Conservation (phyloP, 768 basidiomycete species). For the Floccularia luteovirens region DNA sequence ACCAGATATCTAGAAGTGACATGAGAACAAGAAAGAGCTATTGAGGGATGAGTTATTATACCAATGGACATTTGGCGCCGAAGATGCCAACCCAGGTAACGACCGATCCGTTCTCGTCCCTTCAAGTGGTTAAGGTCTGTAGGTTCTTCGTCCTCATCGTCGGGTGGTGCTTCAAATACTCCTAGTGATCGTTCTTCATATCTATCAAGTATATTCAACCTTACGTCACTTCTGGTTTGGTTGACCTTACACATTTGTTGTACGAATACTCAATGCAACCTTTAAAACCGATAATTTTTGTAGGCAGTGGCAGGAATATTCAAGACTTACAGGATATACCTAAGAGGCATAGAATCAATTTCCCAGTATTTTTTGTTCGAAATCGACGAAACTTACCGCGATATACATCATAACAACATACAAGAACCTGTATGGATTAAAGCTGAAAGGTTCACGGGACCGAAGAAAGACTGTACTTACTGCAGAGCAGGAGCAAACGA, state of each 20-base stretch:
- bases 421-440: constrained; percentile 38
- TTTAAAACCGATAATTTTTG: constrained; percentile 10
- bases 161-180: constrained; percentile 46
- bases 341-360: constrained; percentile 10
- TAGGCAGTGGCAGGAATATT: neutral
- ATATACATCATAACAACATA: constrained; percentile 80
- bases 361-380: no score
- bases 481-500: constrained; percentile 63
- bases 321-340: constrained; percentile 33
- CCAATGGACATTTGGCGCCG: constrained; percentile 53
- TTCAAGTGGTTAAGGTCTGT: constrained; percentile 25
- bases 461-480: constrained; percentile 24
- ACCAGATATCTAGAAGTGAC: constrained; percentile 59
- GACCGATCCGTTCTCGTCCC: constrained; percentile 34
- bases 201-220: constrained; percentile 12
- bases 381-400: constrained; percentile 36
- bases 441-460: neutral
- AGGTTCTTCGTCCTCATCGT: constrained; percentile 43
- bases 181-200: constrained; percentile 73
- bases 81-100: constrained; percentile 48
- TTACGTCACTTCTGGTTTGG: neutral
- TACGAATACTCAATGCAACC: constrained; percentile 58
- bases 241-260: constrained; percentile 47
- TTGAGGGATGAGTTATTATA: constrained; percentile 16
- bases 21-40: neutral